A percentile compares a stretch with the other conserved stretches of the same genome.
phyloP scores from a whole-genome alignment of 495 filamentous ascomycete genomes.

The Tuber calosporum region DNA sequence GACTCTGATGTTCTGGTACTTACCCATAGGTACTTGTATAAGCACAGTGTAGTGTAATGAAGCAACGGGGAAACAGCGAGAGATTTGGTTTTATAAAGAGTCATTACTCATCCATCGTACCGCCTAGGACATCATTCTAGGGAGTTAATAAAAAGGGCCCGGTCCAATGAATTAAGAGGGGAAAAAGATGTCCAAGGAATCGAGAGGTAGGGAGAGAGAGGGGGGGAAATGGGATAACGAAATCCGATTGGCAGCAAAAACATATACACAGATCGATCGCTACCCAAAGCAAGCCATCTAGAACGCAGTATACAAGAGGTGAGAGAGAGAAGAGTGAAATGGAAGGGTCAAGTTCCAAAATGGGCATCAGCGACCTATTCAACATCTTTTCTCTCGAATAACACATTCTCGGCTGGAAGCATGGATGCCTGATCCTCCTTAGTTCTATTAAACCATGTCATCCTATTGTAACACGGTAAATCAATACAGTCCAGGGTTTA shows the following conservation, averaged over 20 bases:
- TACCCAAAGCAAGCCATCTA: not conserved
- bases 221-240: not conserved
- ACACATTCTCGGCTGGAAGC: slow-evolving; percentile 31
- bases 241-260: not conserved
- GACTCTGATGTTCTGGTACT: too few species aligned
- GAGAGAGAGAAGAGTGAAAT: not conserved
- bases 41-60: not conserved
- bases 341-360: not conserved
- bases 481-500: slow-evolving; percentile 9
- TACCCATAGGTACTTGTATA: too few species aligned
- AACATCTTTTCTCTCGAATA: slow-evolving; percentile 41
- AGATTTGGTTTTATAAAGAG: not conserved
- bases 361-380: slow-evolving; percentile 25
- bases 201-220: not conserved
- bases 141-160: not conserved
- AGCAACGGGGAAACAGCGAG: not conserved
- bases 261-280: not conserved
- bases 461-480: slow-evolving; percentile 18
- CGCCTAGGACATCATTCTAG: not conserved
- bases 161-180: not conserved
- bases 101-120: not conserved
- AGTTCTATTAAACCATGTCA: slow-evolving; percentile 35
- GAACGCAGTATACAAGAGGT: not conserved
- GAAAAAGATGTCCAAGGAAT: not conserved
- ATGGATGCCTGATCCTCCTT: slow-evolving; percentile 29